Percentiles rank a stretch among this genome's conserved stretches.
Evolutionary conservation across 106 monocot genomes (phyloP).

Genomic region (Acanthochlamys bracteata): DNA sequence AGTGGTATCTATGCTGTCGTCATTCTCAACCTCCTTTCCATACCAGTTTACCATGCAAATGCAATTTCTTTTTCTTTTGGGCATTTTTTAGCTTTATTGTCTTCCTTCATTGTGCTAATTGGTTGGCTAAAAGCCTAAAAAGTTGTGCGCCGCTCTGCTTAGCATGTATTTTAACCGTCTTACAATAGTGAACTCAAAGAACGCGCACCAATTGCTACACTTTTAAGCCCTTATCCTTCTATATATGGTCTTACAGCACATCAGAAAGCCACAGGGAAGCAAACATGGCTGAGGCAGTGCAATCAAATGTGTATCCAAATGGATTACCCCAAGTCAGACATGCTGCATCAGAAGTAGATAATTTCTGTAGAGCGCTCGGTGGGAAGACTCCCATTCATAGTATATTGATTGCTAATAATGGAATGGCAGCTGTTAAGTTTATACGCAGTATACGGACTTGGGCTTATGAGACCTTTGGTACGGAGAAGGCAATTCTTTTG

Average conservation of each 20-base stretch:
- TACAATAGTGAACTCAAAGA: too few relatives aligned
- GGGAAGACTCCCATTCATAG: slow-evolving; percentile 90
- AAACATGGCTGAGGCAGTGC: slow-evolving; percentile 45
- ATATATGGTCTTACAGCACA: slow-evolving; percentile 16
- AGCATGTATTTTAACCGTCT: too few relatives aligned
- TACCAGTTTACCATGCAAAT: too few relatives aligned
- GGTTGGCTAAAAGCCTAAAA: too few relatives aligned
- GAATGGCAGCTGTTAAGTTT: slow-evolving; percentile 98
- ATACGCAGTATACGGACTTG: slow-evolving; percentile 86
- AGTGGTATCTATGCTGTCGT: too few relatives aligned
- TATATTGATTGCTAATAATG: slow-evolving; percentile 94
- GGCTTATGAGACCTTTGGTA: slow-evolving; percentile 93
- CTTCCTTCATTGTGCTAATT: too few relatives aligned
- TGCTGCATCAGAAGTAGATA: slow-evolving; percentile 63
- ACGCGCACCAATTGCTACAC: neutral
- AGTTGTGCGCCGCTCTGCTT: too few relatives aligned
- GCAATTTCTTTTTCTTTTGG: too few relatives aligned
- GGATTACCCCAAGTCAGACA: slow-evolving; percentile 29
- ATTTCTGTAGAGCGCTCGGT: slow-evolving; percentile 82
- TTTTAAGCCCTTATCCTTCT: neutral
- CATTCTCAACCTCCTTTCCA: too few relatives aligned
- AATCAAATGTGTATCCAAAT: slow-evolving; percentile 31
- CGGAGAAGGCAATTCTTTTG: slow-evolving; percentile 87
- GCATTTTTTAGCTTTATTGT: too few relatives aligned
- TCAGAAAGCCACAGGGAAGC: slow-evolving; percentile 16